phyloP scores from a whole-genome alignment of 225 moss, liverwort and hornwort genomes.

The Pleurozium schreberi region DNA sequence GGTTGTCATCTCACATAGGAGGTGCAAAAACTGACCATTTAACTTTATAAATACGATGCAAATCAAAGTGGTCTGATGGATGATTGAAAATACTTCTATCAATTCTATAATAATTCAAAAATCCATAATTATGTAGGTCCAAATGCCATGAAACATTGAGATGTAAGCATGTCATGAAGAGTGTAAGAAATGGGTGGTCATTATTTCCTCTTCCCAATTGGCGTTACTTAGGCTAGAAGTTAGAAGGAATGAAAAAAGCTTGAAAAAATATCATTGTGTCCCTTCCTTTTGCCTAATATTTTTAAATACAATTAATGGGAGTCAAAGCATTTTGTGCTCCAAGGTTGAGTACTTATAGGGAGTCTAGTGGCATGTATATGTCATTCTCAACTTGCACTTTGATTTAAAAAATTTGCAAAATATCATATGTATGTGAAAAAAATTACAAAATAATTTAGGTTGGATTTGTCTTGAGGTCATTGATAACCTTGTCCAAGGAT shows the following conservation, averaged over 20 bases:
- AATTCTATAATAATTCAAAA: no score
- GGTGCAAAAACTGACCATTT: neutral
- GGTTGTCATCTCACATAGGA: neutral
- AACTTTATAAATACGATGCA: accelerated
- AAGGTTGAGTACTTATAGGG: neutral
- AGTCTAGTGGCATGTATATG: neutral
- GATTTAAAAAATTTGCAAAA: neutral
- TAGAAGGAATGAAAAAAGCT: neutral
- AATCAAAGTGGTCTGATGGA: neutral
- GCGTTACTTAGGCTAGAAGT: accelerated
- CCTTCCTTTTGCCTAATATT: neutral
- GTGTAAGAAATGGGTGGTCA: neutral
- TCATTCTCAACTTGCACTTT: neutral
- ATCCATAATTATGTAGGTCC: no score
- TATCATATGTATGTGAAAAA: neutral
- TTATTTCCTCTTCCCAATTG: accelerated
- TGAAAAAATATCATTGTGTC: accelerated
- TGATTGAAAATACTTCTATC: neutral
- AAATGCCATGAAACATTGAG: no score
- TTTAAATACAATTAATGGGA: neutral
- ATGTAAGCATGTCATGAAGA: neutral
- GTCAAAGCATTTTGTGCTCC: neutral
- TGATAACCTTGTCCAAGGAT: neutral
- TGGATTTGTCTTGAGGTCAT: neutral
- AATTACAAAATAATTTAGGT: neutral